Evolutionary conservation across 169 alveolate genomes (phyloP), one percentile per base, ranked within the genome.

Genomic region (Toxoplasma gondii): DNA sequence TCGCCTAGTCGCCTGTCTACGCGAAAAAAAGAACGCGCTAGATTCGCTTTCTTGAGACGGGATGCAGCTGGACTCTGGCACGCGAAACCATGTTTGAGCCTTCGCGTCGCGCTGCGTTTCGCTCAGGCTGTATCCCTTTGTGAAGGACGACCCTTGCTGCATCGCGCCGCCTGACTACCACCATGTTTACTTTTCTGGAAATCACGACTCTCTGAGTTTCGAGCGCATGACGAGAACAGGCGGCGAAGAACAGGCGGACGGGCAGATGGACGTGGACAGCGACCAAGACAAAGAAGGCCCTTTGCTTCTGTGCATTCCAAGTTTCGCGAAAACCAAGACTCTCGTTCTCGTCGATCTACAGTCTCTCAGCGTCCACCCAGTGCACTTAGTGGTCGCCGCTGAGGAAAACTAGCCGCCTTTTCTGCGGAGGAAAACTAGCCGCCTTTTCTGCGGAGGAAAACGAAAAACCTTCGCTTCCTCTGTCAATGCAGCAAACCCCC

Each of bases 111-210:
- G n/a, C n/a, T n/a, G n/a, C n/a, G n/a, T n/a, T n/a, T n/a, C n/a
- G n/a, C n/a, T n/a, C 90, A 92, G 97, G 70, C 94, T 97, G 78
- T 96, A 96, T 67, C 97, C 97, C 5, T 96, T 94, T 91, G 87
- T 92, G 0, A 49, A 88, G 38, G 91, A 83, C 38, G 97, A 96
- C 94, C 97, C 97, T 1, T 96, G 96, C 39, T 94, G 96, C 92
- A 54, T 96, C 41, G 58, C 84, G 34, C 94, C 83, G 41, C 88
- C 88, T 43, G 93, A 80, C 34, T 96, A 86, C 90, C 97, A 94
- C 31, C 97, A 96, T 92, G 96, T 96, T 70, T 95, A 91, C 83
- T 95, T 96, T 44, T 91, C 93, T 34, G 97, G 69, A 36, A 43
- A 44, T 27, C 90, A 82, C 67, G 90, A 82, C 34, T 24, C 22